A percentile compares a stretch with the other conserved stretches of the same genome.
Conservation (phyloP, 208 protist species). For the Acanthamoeba triangularis region DNA sequence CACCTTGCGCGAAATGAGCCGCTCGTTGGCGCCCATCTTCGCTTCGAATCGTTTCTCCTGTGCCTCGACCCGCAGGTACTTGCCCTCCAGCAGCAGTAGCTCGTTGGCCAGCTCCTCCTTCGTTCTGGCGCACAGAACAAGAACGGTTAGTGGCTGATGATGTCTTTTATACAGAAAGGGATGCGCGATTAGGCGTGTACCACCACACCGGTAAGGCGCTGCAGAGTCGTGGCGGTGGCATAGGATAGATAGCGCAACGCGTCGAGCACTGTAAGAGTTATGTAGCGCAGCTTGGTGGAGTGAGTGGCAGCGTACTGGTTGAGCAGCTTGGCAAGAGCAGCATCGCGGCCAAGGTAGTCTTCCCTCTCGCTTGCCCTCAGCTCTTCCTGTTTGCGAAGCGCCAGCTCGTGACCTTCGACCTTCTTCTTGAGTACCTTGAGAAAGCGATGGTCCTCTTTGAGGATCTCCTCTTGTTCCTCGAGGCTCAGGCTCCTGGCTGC, state of each 20-base stretch:
- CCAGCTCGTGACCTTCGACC: neutral
- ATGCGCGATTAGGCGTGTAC: too few species aligned
- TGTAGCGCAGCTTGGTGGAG: too few species aligned
- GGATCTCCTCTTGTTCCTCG: neutral
- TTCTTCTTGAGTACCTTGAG: neutral
- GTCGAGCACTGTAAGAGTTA: too few species aligned
- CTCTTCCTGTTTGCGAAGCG: neutral
- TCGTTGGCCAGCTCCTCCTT: neutral
- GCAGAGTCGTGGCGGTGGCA: too few species aligned
- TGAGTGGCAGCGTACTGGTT: neutral
- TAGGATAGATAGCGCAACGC: too few species aligned
- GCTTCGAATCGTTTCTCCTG: constrained; percentile 5
- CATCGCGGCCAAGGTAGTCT: neutral
- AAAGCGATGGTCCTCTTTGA: neutral
- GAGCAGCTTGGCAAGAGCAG: neutral
- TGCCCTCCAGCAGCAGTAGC: constrained; percentile 3
- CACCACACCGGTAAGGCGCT: too few species aligned
- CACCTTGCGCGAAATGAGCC: neutral
- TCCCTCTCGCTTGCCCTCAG: neutral
- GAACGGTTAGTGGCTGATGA: neutral
- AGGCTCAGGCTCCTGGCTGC: neutral
- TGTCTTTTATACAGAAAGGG: too few species aligned
- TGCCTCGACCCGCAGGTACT: neutral
- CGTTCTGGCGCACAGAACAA: neutral
- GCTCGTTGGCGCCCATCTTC: neutral